phyloP scores from a whole-genome alignment of 176 grass and related monocot genomes.

The Musa beccarii region DNA sequence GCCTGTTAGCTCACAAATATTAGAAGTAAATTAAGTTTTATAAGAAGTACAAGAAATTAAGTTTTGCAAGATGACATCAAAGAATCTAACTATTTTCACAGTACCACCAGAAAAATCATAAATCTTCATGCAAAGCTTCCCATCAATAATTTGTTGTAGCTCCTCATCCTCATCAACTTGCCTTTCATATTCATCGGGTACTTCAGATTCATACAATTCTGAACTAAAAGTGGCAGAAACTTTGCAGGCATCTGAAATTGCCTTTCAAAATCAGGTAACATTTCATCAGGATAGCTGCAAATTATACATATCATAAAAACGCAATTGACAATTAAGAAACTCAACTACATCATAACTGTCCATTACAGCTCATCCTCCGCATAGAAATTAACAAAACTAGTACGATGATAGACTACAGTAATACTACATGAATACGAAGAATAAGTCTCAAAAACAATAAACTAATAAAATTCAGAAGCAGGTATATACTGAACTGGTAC shows the following conservation, averaged over 20 bases:
- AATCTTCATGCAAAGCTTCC: slow-evolving; percentile 73
- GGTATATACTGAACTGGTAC: no score
- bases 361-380: background rate
- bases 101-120: slow-evolving; percentile 55
- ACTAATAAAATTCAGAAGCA: background rate
- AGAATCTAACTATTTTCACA: slow-evolving; percentile 3
- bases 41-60: slow-evolving; percentile 1
- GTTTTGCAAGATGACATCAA: slow-evolving; percentile 6
- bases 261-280: slow-evolving; percentile 29
- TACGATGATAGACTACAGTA: no score
- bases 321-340: background rate
- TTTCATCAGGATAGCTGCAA: slow-evolving; percentile 16
- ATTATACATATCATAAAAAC: background rate
- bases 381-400: background rate
- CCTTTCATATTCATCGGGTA: slow-evolving; percentile 47
- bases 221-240: slow-evolving; percentile 50
- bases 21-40: slow-evolving; percentile 2
- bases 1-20: slow-evolving; percentile 5
- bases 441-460: background rate
- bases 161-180: slow-evolving; percentile 71
- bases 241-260: slow-evolving; percentile 73
- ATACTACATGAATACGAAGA: background rate
- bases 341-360: background rate
- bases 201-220: slow-evolving; percentile 57
- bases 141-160: slow-evolving; percentile 88